These are phyloP conservation scores for Camptophora hylomeconis DNA, from an alignment of 2,329 filamentous ascomycete genomes.

Conservation along the genomic window DNA sequence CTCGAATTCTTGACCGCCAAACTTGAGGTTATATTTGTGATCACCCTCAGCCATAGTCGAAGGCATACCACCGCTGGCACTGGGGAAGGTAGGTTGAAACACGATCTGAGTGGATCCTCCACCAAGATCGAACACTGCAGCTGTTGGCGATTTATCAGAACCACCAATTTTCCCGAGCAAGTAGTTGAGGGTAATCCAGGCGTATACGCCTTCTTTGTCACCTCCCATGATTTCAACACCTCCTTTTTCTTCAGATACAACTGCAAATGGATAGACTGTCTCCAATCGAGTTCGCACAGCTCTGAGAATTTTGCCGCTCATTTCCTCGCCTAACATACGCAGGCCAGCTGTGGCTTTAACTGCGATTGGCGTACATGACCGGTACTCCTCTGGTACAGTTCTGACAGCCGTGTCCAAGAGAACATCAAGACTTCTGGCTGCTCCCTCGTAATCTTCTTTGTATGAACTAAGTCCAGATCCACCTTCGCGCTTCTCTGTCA, in stretches of 20 bases:
- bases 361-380: conserved; percentile 85
- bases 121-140: conserved; percentile 89
- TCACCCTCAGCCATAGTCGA: conserved; percentile 76
- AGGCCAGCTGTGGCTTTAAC: conserved; percentile 96
- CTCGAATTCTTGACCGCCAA: conserved; percentile 79
- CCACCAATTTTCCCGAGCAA: conserved; percentile 94
- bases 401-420: conserved; percentile 77
- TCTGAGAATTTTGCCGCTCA: conserved; percentile 70
- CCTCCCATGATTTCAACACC: conserved; percentile 97
- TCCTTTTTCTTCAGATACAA: conserved; percentile 70
- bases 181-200: conserved; percentile 99
- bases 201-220: conserved; percentile 91
- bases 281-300: conserved; percentile 77
- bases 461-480: conserved; percentile 75
- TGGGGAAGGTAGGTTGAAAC: conserved; percentile 87
- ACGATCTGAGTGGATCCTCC: conserved; percentile 98
- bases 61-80: conserved; percentile 64
- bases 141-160: conserved; percentile 78
- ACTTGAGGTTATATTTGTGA: conserved; percentile 87
- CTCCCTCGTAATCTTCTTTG: conserved; percentile 69
- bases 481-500: conserved; percentile 75
- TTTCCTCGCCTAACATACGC: conserved; percentile 68
- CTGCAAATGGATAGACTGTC: conserved; percentile 83
- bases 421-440: conserved; percentile 77
- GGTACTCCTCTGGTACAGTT: conserved; percentile 74